phyloP scores from a whole-genome alignment of 129 eudicot species.

The Scalesia atractyloides region DNA sequence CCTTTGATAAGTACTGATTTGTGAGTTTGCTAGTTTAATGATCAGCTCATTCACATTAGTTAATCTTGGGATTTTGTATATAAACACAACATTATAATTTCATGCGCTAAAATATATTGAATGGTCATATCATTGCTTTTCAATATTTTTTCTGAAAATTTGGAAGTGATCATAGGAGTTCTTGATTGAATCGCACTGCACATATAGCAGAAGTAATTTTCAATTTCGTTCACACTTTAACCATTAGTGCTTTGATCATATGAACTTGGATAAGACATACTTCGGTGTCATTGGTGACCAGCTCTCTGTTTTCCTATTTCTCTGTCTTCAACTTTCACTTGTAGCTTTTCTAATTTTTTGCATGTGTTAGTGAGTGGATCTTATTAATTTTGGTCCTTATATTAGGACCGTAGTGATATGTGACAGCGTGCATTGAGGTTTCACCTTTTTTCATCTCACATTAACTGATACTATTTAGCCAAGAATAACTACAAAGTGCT shows the following conservation, averaged over 20 bases:
- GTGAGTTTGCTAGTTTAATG: constrained; percentile 3
- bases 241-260: not conserved
- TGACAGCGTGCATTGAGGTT: not conserved
- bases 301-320: not conserved
- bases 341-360: not conserved
- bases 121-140: constrained; percentile 11
- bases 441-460: not conserved
- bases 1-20: not conserved
- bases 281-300: not conserved
- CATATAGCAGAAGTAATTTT: not conserved
- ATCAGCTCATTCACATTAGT: not conserved
- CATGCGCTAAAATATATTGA: not conserved
- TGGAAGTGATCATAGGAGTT: constrained; percentile 1
- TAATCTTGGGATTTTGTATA: constrained; percentile 1
- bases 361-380: not conserved
- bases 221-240: not conserved
- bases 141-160: not conserved
- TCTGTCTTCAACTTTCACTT: not conserved
- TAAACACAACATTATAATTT: constrained; percentile 2
- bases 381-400: not conserved
- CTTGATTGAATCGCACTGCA: not conserved
- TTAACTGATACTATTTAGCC: constrained; percentile 8
- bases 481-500: constrained; percentile 10
- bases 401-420: not conserved
- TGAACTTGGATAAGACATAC: not conserved